Conservation (phyloP, 495 filamentous ascomycete genomes). For the Podospora sp. region DNA sequence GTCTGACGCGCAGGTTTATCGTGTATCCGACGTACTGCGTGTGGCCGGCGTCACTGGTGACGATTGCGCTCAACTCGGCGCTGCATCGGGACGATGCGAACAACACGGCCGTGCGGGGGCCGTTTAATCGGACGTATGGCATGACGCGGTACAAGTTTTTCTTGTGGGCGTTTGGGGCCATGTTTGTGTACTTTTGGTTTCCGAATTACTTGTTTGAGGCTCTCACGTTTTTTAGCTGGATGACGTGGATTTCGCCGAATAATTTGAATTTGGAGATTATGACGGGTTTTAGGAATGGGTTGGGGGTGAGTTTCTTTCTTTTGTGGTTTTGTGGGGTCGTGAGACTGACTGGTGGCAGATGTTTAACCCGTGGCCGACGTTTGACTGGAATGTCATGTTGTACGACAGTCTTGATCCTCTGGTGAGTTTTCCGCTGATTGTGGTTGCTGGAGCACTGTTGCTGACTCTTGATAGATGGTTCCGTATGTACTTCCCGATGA, state of each 20-base stretch:
- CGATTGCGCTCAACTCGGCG: conserved; percentile 49
- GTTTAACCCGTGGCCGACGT: conserved; percentile 34
- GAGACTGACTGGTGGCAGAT: not conserved
- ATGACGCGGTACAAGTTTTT: conserved; percentile 43
- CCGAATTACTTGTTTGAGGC: conserved; percentile 46
- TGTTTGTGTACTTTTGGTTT: conserved; percentile 51
- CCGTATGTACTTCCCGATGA: conserved; percentile 17
- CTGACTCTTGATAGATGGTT: conserved; percentile 32
- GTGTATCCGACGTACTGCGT: conserved; percentile 53
- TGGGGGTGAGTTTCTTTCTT: conserved; percentile 40
- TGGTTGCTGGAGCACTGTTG: not conserved
- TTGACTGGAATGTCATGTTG: conserved; percentile 47
- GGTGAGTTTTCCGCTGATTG: not conserved
- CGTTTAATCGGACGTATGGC: conserved; percentile 38
- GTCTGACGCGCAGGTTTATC: conserved; percentile 57
- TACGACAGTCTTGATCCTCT: conserved; percentile 39
- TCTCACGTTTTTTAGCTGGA: conserved; percentile 46
- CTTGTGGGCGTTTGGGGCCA: conserved; percentile 35
- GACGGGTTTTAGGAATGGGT: conserved; percentile 37
- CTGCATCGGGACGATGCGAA: conserved; percentile 37
- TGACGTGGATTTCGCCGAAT: conserved; percentile 46
- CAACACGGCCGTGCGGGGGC: conserved; percentile 32
- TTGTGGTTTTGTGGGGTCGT: too few species aligned
- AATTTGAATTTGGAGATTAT: conserved; percentile 37
- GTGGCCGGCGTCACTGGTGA: conserved; percentile 47